Conservation (phyloP, 345 rosid species). For the Rhizophora mangle region DNA sequence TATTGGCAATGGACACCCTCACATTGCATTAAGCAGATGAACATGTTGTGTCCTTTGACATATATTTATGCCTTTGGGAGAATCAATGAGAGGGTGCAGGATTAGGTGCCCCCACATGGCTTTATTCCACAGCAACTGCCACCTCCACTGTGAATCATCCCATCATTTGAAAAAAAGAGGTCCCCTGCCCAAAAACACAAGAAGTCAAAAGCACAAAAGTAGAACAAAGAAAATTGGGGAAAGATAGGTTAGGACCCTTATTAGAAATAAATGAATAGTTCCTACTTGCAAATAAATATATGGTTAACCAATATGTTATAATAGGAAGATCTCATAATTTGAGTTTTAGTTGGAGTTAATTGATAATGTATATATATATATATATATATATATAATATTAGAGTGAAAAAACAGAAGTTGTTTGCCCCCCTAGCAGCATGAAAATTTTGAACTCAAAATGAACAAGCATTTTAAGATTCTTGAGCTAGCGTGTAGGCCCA, state of each 20-base stretch:
- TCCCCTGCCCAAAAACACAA: neutral
- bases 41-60: neutral
- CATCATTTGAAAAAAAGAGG: slow-evolving; percentile 10
- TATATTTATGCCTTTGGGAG: slow-evolving; percentile 9
- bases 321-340: too few species aligned
- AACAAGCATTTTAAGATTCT: too few species aligned
- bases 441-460: too few species aligned
- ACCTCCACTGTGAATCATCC: slow-evolving; percentile 22
- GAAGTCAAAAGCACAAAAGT: neutral
- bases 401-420: too few species aligned
- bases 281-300: too few species aligned
- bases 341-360: too few species aligned
- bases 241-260: neutral
- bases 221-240: neutral
- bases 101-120: slow-evolving; percentile 39
- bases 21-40: slow-evolving; percentile 4
- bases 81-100: slow-evolving; percentile 11
- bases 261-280: too few species aligned
- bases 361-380: too few species aligned
- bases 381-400: too few species aligned
- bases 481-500: too few species aligned
- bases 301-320: too few species aligned
- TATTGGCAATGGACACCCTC: slow-evolving; percentile 20
- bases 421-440: too few species aligned
- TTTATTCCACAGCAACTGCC: slow-evolving; percentile 23